Conservation (phyloP, 257 asterid species). For the Lycium barbarum region DNA sequence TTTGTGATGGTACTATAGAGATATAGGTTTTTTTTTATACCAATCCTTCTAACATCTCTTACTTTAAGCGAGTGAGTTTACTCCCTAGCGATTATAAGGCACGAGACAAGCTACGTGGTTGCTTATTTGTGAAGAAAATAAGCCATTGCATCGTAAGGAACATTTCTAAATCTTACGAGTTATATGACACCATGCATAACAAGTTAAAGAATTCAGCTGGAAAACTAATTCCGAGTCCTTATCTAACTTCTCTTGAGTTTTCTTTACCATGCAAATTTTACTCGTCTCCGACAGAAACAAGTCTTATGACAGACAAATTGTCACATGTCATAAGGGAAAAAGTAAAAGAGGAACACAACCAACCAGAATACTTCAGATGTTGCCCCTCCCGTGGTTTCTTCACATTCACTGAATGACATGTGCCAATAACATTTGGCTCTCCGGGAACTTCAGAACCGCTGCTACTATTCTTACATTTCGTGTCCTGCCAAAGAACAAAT, state of each 20-base stretch:
- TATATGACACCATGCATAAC: background rate
- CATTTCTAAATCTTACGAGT: background rate
- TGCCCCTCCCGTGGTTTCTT: slow-evolving; percentile 59
- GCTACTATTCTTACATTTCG: slow-evolving; percentile 47
- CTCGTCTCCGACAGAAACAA: background rate
- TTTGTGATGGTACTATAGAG: too few relatives aligned
- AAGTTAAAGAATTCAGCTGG: background rate
- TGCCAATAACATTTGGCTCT: slow-evolving; percentile 43
- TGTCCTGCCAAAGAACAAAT: slow-evolving; percentile 49
- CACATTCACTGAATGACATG: slow-evolving; percentile 39
- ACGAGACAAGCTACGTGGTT: background rate
- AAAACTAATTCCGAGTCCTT: background rate
- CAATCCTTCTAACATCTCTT: background rate
- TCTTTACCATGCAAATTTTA: slow-evolving; percentile 13
- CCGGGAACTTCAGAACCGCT: slow-evolving; percentile 47
- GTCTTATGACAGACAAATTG: background rate
- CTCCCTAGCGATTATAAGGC: background rate
- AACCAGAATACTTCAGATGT: slow-evolving; percentile 59
- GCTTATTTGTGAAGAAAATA: slow-evolving; percentile 2
- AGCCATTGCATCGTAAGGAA: background rate
- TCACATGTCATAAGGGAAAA: background rate
- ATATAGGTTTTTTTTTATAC: background rate
- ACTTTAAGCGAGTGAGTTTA: background rate
- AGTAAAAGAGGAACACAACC: slow-evolving; percentile 14
- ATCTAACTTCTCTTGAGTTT: background rate